Conservation (phyloP, 2,329 filamentous ascomycete species). For the Boeremia exigua region DNA sequence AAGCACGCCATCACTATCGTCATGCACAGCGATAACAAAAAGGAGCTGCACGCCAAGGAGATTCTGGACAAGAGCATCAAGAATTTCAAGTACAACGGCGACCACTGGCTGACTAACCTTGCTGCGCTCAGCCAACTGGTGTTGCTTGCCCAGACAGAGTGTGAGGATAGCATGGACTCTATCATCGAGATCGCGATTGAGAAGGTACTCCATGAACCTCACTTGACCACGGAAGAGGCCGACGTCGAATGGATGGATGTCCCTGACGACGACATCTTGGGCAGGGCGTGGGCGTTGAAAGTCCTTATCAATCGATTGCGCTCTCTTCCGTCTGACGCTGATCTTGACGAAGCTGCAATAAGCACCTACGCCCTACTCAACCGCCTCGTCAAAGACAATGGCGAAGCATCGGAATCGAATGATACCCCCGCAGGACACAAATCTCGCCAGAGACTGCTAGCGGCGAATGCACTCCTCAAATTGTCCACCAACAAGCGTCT, state of each 20-base stretch:
- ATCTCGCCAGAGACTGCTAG: conserved; percentile 79
- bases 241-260: conserved; percentile 60
- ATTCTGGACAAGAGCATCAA: conserved; percentile 78
- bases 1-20: conserved; percentile 95
- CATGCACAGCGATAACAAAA: conserved; percentile 76
- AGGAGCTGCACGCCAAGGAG: conserved; percentile 85
- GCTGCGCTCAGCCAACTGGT: conserved; percentile 77
- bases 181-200: conserved; percentile 80
- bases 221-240: conserved; percentile 60
- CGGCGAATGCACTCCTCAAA: conserved; percentile 81
- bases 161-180: conserved; percentile 72
- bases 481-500: conserved; percentile 77
- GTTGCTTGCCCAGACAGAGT: conserved; percentile 73
- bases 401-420: conserved; percentile 75
- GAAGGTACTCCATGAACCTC: conserved; percentile 74
- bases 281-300: conserved; percentile 84
- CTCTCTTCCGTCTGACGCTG: conserved; percentile 56
- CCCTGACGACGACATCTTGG: conserved; percentile 79
- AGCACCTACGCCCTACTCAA: conserved; percentile 81
- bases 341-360: conserved; percentile 60
- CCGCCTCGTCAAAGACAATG: conserved; percentile 74
- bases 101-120: conserved; percentile 76
- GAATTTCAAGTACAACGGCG: conserved; percentile 73
- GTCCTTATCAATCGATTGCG: conserved; percentile 86
- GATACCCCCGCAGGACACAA: conserved; percentile 80